phyloP scores from a whole-genome alignment of 75 land plant species.

The Sequoiadendron giganteum region DNA sequence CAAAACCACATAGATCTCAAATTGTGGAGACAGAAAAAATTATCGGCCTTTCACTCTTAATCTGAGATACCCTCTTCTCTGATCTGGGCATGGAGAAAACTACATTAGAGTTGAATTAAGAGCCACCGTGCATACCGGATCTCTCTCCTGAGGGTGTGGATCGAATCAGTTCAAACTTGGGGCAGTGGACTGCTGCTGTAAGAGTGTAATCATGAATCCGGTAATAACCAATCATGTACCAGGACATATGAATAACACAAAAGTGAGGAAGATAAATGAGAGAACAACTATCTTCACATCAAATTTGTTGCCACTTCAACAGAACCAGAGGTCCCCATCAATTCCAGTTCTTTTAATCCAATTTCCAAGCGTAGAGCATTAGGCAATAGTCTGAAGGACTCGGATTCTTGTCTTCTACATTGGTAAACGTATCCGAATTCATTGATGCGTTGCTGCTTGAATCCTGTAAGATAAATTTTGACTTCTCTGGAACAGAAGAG shows the following conservation, averaged over 20 bases:
- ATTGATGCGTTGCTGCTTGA: background rate
- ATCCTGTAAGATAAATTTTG: slow-evolving; percentile 4
- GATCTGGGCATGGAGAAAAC: background rate
- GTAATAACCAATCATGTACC: background rate
- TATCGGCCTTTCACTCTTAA: background rate
- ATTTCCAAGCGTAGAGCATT: slow-evolving; percentile 64
- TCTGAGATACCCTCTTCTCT: background rate
- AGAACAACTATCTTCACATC: background rate
- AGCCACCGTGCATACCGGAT: background rate
- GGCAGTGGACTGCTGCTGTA: background rate
- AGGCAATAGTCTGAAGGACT: slow-evolving; percentile 41
- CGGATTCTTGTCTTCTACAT: background rate
- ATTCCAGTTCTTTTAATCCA: slow-evolving; percentile 26
- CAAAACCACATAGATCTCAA: background rate
- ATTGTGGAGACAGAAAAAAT: background rate
- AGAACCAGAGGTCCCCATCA: background rate
- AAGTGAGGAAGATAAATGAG: background rate
- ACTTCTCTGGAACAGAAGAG: background rate
- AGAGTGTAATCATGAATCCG: background rate
- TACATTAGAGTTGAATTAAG: background rate
- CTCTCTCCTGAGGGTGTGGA: background rate
- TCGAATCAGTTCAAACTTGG: no score
- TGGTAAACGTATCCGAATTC: background rate
- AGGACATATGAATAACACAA: background rate
- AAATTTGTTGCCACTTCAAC: background rate